A percentile compares a stretch with the other conserved stretches of the same genome.
Conservation (phyloP, 768 basidiomycete genomes). For the Leccinum aurantiacum region DNA sequence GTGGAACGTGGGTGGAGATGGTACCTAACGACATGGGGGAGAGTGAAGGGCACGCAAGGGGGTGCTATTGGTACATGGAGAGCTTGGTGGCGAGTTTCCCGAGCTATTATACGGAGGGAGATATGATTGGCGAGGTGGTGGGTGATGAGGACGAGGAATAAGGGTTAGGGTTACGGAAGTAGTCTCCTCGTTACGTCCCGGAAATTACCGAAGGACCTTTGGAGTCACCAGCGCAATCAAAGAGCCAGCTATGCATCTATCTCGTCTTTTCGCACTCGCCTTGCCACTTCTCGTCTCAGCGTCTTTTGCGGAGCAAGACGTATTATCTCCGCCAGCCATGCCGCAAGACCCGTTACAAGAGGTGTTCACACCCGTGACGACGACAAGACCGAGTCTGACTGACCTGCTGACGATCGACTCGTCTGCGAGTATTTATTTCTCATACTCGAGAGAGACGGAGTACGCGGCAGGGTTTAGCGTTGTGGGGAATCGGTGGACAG, state of each 20-base stretch:
- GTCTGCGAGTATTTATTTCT: conserved; percentile 78
- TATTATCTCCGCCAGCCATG: conserved; percentile 22
- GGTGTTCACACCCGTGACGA: conserved; percentile 38
- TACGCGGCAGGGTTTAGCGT: conserved; percentile 43
- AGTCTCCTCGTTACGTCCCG: neutral
- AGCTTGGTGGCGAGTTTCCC: conserved; percentile 48
- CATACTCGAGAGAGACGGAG: conserved; percentile 73
- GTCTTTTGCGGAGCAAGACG: conserved; percentile 29
- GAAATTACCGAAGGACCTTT: conserved; percentile 1
- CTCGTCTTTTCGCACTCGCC: conserved; percentile 25
- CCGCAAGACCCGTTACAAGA: conserved; percentile 7
- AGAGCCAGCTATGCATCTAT: conserved; percentile 16
- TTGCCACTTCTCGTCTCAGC: conserved; percentile 34
- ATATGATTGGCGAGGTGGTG: neutral
- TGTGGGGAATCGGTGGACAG: no score
- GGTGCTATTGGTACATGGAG: conserved; percentile 59
- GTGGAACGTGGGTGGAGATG: conserved; percentile 38
- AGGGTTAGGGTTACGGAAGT: neutral
- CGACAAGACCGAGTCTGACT: conserved; percentile 55
- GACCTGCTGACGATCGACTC: conserved; percentile 79
- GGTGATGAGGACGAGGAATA: conserved; percentile 2
- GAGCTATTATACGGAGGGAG: conserved; percentile 43
- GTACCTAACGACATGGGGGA: conserved; percentile 11
- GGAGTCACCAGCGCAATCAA: neutral
- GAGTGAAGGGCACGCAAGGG: conserved; percentile 5